Evolutionary conservation across 495 filamentous ascomycete species (phyloP), one percentile per base, ranked within the genome.

Genomic region (Penicillium robsamsonii): DNA sequence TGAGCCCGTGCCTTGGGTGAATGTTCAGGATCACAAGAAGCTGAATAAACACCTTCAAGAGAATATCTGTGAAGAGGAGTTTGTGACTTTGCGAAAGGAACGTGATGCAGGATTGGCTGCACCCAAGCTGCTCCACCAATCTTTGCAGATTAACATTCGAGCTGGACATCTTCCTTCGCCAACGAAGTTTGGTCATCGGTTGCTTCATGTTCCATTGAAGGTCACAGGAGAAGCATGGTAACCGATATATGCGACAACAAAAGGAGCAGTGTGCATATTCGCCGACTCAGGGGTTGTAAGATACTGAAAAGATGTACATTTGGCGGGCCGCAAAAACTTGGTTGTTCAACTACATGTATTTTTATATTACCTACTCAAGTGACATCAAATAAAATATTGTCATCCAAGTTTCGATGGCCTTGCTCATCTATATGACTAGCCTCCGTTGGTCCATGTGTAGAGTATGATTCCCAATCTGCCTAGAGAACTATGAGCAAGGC

Each of bases 61-160:
- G 0, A 73, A 73, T 1, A 68, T 70, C 4, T 61, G 57, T 9
- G 61, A 78, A 55, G 65, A 71, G 11, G 73, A 82, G 10, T 87
- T 83, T 60, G 73, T 85, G 12, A 30, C 50, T 13, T 63, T 73
- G 68, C 66, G 84, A 5, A 59, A 20, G 7, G 75, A 76, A 48
- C 60, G 83, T 0, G 83, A 87, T 68, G 61, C 68, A 4, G 53
- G 11, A 7, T 57, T 86, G 22, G 69, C 60, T 7, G 81, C 72
- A 51, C 84, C 84, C 6, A 72, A 68, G 47, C 62, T 86, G 55
- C 56, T 87, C 22, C 77, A 84, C 60, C 78, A 77, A 63, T 70
- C 80, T 5, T 60, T 87, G 66, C 84, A 87, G 67, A 46, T 84
- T 4, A 87, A 87, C 58, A 79, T 86, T 44, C 68, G 83, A 3